Evolutionary conservation across 2,329 filamentous ascomycete species (phyloP).

Genomic region (Pyrenophora seminiperda): DNA sequence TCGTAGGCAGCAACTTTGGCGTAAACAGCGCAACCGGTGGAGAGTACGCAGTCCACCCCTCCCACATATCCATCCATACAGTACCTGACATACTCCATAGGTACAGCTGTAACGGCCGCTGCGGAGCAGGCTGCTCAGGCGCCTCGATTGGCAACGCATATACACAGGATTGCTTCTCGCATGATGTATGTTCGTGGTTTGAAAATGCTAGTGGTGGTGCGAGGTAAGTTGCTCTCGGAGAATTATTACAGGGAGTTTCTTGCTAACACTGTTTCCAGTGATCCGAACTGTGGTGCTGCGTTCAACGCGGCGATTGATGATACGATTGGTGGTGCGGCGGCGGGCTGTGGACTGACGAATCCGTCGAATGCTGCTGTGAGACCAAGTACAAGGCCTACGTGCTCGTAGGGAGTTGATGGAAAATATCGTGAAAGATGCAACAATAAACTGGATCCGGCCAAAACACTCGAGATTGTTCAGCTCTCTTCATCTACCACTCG

Average conservation of each 20-base stretch:
- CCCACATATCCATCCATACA: not conserved
- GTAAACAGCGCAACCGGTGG: slow-evolving; percentile 52
- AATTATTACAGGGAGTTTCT: not conserved
- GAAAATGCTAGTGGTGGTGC: slow-evolving; percentile 56
- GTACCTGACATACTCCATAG: slow-evolving; percentile 34
- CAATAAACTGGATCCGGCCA: no score
- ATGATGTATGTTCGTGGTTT: slow-evolving; percentile 60
- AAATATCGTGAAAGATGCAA: no score
- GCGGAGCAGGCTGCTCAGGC: slow-evolving; percentile 55
- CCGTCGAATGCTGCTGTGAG: slow-evolving; percentile 30
- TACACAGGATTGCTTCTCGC: slow-evolving; percentile 58
- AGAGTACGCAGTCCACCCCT: slow-evolving; percentile 47
- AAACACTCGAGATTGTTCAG: no score
- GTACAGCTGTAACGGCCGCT: slow-evolving; percentile 58
- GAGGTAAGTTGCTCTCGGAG: slow-evolving; percentile 38
- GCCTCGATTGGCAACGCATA: slow-evolving; percentile 55
- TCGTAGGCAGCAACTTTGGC: slow-evolving; percentile 58
- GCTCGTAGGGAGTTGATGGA: no score
- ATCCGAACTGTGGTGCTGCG: slow-evolving; percentile 56
- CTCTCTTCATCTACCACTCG: no score
- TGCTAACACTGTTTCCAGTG: slow-evolving; percentile 37
- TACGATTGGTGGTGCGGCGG: slow-evolving; percentile 44
- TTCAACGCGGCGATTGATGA: slow-evolving; percentile 54
- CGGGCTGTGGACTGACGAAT: slow-evolving; percentile 40
- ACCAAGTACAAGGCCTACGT: slow-evolving; percentile 45